A percentile compares a stretch with the other conserved stretches of the same genome.
Evolutionary conservation across 371 early-diverging fungal species (phyloP).

Genomic region (Batkoa obscura): DNA sequence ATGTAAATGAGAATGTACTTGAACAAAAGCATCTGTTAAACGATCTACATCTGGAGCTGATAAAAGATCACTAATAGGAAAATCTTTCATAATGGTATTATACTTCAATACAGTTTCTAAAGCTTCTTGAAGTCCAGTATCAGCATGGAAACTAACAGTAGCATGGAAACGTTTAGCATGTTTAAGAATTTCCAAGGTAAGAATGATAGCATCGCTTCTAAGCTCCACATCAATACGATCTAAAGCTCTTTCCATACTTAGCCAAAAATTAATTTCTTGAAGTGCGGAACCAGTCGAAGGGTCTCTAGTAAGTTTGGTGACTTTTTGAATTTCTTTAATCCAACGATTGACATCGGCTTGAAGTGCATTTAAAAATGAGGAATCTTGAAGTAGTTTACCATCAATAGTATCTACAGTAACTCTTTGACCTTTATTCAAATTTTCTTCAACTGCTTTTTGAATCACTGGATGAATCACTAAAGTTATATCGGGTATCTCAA

Average conservation of each 20-base stretch:
- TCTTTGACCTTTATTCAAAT: conserved; percentile 37
- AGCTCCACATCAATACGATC: conserved; percentile 87
- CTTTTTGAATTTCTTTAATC: conserved; percentile 98
- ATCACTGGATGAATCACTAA: conserved; percentile 76
- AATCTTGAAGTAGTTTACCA: conserved; percentile 42
- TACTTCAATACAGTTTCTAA: conserved; percentile 82
- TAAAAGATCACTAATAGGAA: conserved; percentile 88
- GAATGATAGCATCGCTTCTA: conserved; percentile 74
- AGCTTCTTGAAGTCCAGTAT: conserved; percentile 92
- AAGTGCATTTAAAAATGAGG: conserved; percentile 75
- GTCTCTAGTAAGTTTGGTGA: conserved; percentile 86
- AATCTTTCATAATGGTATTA: conserved; percentile 95
- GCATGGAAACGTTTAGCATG: conserved; percentile 97
- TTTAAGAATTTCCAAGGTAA: conserved; percentile 84
- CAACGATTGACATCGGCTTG: conserved; percentile 92
- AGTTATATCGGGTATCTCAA: conserved; percentile 86
- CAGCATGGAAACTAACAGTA: conserved; percentile 92
- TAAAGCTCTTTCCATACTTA: conserved; percentile 85
- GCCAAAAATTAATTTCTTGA: conserved; percentile 98
- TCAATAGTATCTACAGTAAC: conserved; percentile 58
- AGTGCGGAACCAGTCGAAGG: conserved; percentile 80
- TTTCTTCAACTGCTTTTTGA: conserved; percentile 53
- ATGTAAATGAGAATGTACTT: conserved; percentile 86
- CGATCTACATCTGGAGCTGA: conserved; percentile 82
- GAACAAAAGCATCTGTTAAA: conserved; percentile 51